A percentile compares a stretch with the other conserved stretches of the same genome.
Conservation (phyloP, 2,329 filamentous ascomycete species). For the Fusarium palustre region DNA sequence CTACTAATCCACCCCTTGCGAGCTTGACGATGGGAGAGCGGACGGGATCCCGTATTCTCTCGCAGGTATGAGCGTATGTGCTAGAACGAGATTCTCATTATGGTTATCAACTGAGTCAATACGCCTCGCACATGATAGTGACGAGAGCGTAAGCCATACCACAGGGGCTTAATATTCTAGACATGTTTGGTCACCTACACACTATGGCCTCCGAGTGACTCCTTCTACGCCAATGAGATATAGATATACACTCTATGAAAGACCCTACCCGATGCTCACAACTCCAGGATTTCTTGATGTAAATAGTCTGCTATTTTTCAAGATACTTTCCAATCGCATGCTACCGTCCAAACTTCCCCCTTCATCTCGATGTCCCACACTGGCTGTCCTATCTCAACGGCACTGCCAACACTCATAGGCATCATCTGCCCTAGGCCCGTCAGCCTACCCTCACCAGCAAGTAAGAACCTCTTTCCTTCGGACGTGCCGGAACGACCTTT, state of each 20-base stretch:
- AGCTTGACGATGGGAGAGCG: constrained; percentile 35
- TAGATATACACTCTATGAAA: not conserved
- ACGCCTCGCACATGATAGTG: not conserved
- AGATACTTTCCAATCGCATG: constrained; percentile 53
- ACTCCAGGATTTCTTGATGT: not conserved
- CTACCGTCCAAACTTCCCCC: constrained; percentile 53
- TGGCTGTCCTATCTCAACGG: constrained; percentile 52
- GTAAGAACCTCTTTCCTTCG: constrained; percentile 46
- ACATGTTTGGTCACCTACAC: not conserved
- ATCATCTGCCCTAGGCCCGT: constrained; percentile 52
- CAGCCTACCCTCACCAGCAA: constrained; percentile 55
- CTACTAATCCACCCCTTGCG: constrained; percentile 29
- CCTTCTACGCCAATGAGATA: not conserved
- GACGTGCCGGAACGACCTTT: constrained; percentile 26
- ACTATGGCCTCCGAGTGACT: not conserved
- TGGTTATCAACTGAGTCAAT: not conserved
- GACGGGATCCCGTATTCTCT: constrained; percentile 37
- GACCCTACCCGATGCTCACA: not conserved
- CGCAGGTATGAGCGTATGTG: constrained; percentile 35
- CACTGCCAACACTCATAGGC: constrained; percentile 47
- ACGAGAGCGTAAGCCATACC: not conserved
- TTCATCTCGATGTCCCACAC: constrained; percentile 55
- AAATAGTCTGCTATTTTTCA: not conserved
- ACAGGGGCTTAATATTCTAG: not conserved
- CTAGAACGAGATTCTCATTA: not conserved